Conservation (phyloP, 352 stramenopile species). For the Phytophthora sojae region DNA sequence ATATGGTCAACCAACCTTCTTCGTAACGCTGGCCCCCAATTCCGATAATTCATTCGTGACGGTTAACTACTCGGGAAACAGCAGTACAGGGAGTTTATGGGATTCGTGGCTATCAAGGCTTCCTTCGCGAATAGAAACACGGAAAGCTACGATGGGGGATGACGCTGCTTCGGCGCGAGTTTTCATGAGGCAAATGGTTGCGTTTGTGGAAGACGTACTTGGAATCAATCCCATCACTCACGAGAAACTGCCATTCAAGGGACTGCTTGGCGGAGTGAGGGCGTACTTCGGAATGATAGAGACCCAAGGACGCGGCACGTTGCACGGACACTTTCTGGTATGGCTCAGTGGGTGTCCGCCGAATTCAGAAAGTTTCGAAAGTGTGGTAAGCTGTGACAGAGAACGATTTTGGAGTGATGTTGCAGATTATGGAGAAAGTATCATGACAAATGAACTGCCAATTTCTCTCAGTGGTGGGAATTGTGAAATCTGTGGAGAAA, state of each 20-base stretch:
- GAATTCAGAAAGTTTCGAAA: not conserved
- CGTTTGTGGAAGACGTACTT: slow-evolving; percentile 4
- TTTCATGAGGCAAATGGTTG: slow-evolving; percentile 20
- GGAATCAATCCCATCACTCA: slow-evolving; percentile 7
- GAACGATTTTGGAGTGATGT: not conserved
- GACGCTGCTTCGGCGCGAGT: slow-evolving; percentile 12
- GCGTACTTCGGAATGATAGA: slow-evolving; percentile 19
- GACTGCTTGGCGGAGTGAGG: slow-evolving; percentile 4
- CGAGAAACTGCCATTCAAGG: not conserved
- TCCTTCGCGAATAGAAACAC: too few relatives aligned
- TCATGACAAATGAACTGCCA: too few relatives aligned
- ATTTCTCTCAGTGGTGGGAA: too few relatives aligned
- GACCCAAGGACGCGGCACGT: slow-evolving; percentile 10
- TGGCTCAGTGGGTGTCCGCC: not conserved
- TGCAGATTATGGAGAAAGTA: too few relatives aligned
- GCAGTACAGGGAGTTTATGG: too few relatives aligned
- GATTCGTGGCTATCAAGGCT: too few relatives aligned
- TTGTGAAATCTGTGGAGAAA: not conserved
- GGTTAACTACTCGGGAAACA: too few relatives aligned
- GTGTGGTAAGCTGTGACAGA: not conserved
- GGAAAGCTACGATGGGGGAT: not conserved
- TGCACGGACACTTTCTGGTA: slow-evolving; percentile 22
- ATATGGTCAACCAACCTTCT: not conserved
- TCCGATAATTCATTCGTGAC: not conserved
- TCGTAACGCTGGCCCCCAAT: not conserved